Percentiles rank a stretch among this genome's conserved stretches.
Evolutionary conservation across 176 grass and related monocot genomes (phyloP).

Genomic region (Pharus latifolius): DNA sequence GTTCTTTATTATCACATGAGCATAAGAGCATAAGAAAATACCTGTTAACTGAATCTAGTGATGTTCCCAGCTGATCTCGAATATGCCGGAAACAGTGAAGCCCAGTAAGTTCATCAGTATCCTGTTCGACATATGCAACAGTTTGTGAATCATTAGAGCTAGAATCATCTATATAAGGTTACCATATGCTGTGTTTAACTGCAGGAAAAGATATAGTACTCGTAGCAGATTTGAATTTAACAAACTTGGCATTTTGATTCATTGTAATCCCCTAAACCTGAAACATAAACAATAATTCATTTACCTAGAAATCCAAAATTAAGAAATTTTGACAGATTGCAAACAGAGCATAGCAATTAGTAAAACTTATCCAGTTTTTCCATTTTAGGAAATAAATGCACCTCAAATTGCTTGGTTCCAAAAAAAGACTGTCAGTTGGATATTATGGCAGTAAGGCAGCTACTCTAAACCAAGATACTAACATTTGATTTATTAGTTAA

Average conservation of each 20-base stretch:
- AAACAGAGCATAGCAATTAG: background rate
- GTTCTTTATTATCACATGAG: background rate
- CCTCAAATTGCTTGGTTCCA: background rate
- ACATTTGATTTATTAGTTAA: background rate
- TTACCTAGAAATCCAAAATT: background rate
- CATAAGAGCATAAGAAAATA: constrained; percentile 6
- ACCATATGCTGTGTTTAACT: background rate
- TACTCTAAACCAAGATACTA: background rate
- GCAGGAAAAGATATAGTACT: background rate
- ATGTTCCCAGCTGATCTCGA: constrained; percentile 75
- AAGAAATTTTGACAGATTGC: background rate
- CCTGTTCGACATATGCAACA: constrained; percentile 42
- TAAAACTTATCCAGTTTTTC: background rate
- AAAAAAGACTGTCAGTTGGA: background rate
- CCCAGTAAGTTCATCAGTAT: constrained; percentile 87
- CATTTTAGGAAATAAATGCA: background rate
- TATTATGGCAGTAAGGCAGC: background rate
- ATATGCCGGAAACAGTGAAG: constrained; percentile 97
- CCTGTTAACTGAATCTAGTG: constrained; percentile 92
- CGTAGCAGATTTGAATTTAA: background rate
- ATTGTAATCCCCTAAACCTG: background rate
- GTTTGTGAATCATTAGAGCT: background rate
- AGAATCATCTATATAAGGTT: background rate
- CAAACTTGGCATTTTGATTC: background rate
- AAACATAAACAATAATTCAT: background rate